Evolutionary conservation across 306 rosid species (phyloP).

Genomic region (Ochetophila trinervis): DNA sequence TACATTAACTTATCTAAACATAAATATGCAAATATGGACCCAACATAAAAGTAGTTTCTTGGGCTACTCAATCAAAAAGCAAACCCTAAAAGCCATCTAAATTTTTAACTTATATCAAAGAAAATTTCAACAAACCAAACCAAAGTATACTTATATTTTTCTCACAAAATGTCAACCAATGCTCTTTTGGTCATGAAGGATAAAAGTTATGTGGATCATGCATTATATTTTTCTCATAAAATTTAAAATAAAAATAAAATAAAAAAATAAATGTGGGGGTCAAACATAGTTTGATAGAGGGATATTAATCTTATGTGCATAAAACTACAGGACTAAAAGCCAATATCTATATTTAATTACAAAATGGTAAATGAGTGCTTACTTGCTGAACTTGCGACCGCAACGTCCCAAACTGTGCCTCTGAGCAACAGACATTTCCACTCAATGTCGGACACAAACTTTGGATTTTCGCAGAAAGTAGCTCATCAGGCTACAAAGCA

Average conservation of each 20-base stretch:
- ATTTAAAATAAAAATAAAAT: too few relatives aligned
- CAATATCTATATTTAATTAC: background rate
- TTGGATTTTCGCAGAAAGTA: conserved; percentile 86
- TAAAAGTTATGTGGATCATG: too few relatives aligned
- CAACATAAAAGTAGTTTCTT: too few relatives aligned
- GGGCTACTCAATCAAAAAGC: too few relatives aligned
- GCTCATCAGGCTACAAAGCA: conserved; percentile 68
- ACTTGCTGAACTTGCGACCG: conserved; percentile 90
- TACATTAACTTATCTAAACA: background rate
- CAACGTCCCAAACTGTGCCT: conserved; percentile 73
- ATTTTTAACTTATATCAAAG: too few relatives aligned
- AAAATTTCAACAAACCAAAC: too few relatives aligned
- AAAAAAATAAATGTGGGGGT: too few relatives aligned
- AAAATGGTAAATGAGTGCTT: conserved; percentile 21
- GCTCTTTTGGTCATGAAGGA: too few relatives aligned
- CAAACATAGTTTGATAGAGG: background rate
- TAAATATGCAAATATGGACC: background rate
- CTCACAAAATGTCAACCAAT: too few relatives aligned
- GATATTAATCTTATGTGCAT: background rate
- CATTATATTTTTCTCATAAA: too few relatives aligned
- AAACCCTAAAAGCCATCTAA: too few relatives aligned
- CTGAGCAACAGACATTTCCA: conserved; percentile 88
- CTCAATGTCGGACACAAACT: conserved; percentile 80
- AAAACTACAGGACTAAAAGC: background rate
- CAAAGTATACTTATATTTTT: too few relatives aligned